Evolutionary conservation across 2,329 filamentous ascomycete genomes (phyloP), one percentile per base, ranked within the genome.

Genomic region (Clonostachys byssicola): DNA sequence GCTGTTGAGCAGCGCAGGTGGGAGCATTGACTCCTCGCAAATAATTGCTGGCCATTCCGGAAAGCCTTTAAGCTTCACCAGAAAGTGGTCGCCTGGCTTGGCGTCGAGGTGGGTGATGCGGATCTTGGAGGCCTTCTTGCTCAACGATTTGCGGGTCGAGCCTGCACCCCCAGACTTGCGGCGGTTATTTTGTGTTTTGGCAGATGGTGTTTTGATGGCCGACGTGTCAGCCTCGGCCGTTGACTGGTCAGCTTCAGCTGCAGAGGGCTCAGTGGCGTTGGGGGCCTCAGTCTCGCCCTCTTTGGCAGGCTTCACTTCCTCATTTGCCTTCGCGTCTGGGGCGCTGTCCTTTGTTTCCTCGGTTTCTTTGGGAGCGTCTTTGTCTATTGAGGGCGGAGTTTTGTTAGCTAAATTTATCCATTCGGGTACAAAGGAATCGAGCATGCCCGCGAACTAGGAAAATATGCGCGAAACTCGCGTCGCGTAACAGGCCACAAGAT

Each of bases 21-120:
- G 92, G 17, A 99, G 83, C 86, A 99, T 97, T 52, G 86, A 85
- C 66, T 99, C 92, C 63, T 96, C 91, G 65, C 89, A 94, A 57
- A 99, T 83, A 62, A 99, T 88, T 47, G 90, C 86, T 14, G 94
- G 94, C 94, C 94, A 99, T 38, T 89, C 86, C 34, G 94, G 89
- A 67, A 89, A 95, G 50, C 92, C 94, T 76, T 95, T 96, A 67
- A 99, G 84, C 66, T 92, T 89, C 54, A 95, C 90, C 62, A 95
- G 85, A 70, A 88, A 97, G 69, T 92, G 88, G 59, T 97, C 87
- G 56, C 95, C 94, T 5, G 94, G 89, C 72, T 95, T 78, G 53
- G 89, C 92, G 62, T 96, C 82, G 46, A 89, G 77, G 56, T 90
- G 81, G 41, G 78, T 78, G 53, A 88, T 75, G 61, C 85, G 85